phyloP scores from a whole-genome alignment of 345 rosid genomes.

The Syzygium aqueum region DNA sequence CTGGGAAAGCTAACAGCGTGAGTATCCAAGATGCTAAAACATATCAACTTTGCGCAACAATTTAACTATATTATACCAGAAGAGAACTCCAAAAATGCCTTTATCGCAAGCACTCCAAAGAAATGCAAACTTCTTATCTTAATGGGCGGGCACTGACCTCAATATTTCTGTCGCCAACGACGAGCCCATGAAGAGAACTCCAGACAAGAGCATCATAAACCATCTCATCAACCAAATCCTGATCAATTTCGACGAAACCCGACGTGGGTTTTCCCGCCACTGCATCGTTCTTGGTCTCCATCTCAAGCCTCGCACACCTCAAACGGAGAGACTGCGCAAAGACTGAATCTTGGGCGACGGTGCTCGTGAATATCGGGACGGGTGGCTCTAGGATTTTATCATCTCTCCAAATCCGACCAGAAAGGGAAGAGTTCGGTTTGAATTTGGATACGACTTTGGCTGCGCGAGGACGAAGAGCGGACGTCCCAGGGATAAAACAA shows the following conservation, averaged over 20 bases:
- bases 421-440: conserved; percentile 14
- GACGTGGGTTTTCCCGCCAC: conserved; percentile 14
- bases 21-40: background rate
- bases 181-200: conserved; percentile 92
- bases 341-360: background rate
- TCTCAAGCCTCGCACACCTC: conserved; percentile 23
- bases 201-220: conserved; percentile 93
- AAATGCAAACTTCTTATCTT: background rate
- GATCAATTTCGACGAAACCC: conserved; percentile 44
- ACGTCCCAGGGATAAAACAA: background rate
- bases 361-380: background rate
- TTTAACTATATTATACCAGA: background rate
- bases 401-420: background rate
- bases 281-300: conserved; percentile 27
- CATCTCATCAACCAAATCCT: conserved; percentile 55
- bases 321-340: conserved; percentile 4
- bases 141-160: conserved; percentile 27
- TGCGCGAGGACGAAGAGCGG: conserved; percentile 1
- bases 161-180: conserved; percentile 69
- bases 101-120: background rate
- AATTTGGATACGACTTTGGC: background rate
- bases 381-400: background rate
- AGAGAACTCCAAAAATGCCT: background rate
- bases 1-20: background rate
- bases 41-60: background rate